Evolutionary conservation across 768 basidiomycete species (phyloP).

Genomic region (Naganishia friedmannii): DNA sequence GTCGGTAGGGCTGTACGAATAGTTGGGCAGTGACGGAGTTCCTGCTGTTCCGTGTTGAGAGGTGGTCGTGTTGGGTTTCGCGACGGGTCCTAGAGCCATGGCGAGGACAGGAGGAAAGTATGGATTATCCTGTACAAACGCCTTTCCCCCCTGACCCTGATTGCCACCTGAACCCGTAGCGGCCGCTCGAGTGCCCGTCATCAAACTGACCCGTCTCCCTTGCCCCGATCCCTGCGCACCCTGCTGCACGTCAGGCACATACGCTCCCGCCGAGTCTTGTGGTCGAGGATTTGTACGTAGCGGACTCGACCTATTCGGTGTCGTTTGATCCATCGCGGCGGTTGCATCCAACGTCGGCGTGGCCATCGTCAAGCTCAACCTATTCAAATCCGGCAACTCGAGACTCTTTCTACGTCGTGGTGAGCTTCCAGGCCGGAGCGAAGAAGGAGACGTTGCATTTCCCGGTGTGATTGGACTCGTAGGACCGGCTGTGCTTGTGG

Average conservation of each 20-base stretch:
- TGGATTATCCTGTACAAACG: conserved; percentile 36
- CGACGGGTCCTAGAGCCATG: background rate
- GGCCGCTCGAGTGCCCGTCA: conserved; percentile 18
- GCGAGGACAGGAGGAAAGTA: conserved; percentile 40
- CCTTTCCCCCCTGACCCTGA: background rate
- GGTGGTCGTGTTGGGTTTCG: background rate
- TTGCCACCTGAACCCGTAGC: background rate
- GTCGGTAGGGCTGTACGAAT: conserved; percentile 31
- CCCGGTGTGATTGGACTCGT: conserved; percentile 1
- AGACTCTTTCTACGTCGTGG: conserved; percentile 50
- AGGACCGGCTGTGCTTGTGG: background rate
- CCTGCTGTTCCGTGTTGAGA: background rate
- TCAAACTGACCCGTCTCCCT: conserved; percentile 18
- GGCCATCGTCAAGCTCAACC: conserved; percentile 41
- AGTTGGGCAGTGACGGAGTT: conserved; percentile 22
- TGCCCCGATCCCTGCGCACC: background rate
- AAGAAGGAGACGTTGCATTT: conserved; percentile 36
- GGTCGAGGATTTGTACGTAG: conserved; percentile 4
- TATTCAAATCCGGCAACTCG: conserved; percentile 51
- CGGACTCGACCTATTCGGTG: conserved; percentile 27
- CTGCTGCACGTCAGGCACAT: conserved; percentile 15
- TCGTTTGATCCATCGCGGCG: conserved; percentile 35
- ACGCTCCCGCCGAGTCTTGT: background rate
- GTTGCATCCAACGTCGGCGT: conserved; percentile 37
- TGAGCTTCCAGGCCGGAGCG: conserved; percentile 45